Percentiles rank a stretch among this genome's conserved stretches.
These are phyloP conservation scores for Fusarium zealandicum DNA, from an alignment of 2,329 filamentous ascomycete genomes.

Conservation along the genomic window DNA sequence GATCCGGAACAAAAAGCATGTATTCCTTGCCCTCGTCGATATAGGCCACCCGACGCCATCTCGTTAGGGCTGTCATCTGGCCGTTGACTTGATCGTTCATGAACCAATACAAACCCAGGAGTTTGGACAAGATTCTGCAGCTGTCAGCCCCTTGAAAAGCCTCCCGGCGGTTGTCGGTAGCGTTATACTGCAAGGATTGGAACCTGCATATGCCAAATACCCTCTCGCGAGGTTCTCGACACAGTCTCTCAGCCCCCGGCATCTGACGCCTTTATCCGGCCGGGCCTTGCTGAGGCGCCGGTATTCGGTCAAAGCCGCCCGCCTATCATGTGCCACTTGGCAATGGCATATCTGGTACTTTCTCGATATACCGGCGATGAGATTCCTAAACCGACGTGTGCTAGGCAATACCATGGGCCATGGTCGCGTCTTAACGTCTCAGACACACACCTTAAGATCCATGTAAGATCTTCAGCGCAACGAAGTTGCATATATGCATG, in stretches of 20 bases:
- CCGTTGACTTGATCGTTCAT: conserved; percentile 6
- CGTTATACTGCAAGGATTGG: conserved; percentile 1
- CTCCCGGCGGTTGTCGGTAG: background rate
- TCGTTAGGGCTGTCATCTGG: conserved; percentile 3
- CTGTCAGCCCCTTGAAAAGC: conserved; percentile 1
- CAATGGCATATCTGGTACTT: conserved; percentile 2
- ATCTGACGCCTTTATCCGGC: conserved; percentile 11
- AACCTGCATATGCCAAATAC: conserved; percentile 7
- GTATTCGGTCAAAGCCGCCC: conserved; percentile 6
- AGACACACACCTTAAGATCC: conserved; percentile 9
- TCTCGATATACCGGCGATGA: background rate
- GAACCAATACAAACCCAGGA: conserved; percentile 12
- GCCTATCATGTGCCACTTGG: background rate
- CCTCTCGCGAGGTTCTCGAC: background rate
- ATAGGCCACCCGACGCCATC: conserved; percentile 9
- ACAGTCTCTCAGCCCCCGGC: conserved; percentile 8
- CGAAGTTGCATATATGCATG: background rate
- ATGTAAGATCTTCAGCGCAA: background rate
- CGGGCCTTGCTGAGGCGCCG: conserved; percentile 6
- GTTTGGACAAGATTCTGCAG: conserved; percentile 1
- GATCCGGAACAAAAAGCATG: background rate
- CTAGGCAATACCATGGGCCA: too few species aligned
- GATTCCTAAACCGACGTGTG: conserved; percentile 1
- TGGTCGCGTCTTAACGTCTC: conserved; percentile 3
- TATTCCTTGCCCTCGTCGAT: conserved; percentile 1